These are phyloP conservation scores for Penicillium verhagenii DNA, from an alignment of 495 filamentous ascomycete species.

Conservation along the genomic window DNA sequence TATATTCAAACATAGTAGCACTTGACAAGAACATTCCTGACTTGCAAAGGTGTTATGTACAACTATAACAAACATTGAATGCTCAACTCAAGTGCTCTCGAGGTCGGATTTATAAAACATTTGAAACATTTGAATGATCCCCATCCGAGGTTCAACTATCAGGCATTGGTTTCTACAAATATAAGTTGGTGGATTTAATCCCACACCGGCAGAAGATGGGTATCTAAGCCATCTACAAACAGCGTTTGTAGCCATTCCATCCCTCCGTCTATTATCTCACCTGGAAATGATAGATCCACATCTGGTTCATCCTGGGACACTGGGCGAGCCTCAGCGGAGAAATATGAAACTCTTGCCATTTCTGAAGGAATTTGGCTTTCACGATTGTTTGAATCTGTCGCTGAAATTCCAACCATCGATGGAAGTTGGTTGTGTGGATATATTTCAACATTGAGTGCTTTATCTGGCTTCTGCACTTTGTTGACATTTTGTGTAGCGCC, in stretches of 20 bases:
- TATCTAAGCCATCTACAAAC: conserved; percentile 9
- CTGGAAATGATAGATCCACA: conserved; percentile 2
- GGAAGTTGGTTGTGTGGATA: neutral
- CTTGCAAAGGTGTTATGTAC: too few species aligned
- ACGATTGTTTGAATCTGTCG: neutral
- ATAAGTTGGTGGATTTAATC: conserved; percentile 4
- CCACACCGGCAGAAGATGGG: conserved; percentile 40
- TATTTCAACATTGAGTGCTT: neutral
- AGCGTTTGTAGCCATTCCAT: conserved; percentile 25
- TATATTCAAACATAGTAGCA: too few species aligned
- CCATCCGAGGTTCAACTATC: neutral
- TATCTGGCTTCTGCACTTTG: neutral
- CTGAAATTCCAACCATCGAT: neutral
- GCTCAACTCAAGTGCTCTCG: too few species aligned
- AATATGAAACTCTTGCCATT: neutral
- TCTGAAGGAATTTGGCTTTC: neutral
- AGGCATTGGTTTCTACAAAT: neutral
- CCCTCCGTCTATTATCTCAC: conserved; percentile 17
- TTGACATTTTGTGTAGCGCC: neutral
- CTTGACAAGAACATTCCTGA: too few species aligned
- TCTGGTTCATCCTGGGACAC: neutral
- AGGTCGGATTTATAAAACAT: too few species aligned
- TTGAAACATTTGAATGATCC: too few species aligned
- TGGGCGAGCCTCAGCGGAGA: neutral
- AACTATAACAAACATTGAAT: too few species aligned